phyloP scores from a whole-genome alignment of 2,329 filamentous ascomycete species.

The Cercospora beticola region DNA sequence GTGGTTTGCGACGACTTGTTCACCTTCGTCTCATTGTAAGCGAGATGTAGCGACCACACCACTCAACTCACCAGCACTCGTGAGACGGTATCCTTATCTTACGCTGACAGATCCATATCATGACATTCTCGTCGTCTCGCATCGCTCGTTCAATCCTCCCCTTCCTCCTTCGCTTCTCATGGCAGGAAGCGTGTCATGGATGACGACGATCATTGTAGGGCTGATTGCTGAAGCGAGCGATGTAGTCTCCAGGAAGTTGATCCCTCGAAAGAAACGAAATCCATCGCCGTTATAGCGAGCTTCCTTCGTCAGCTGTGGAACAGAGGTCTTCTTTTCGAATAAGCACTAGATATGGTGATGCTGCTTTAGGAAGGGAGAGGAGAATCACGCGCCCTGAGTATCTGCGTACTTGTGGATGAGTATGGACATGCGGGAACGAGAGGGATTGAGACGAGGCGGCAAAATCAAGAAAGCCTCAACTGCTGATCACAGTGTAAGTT shows the following conservation, averaged over 20 bases:
- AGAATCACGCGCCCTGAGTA: background rate
- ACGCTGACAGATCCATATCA: background rate
- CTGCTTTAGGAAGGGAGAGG: background rate
- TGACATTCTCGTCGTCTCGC: background rate
- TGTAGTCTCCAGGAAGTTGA: background rate
- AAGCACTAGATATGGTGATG: background rate
- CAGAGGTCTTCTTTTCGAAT: background rate
- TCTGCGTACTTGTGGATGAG: background rate
- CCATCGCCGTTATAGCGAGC: background rate
- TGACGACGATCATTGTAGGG: background rate
- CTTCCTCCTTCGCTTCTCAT: background rate
- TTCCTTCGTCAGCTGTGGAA: background rate
- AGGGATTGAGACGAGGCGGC: background rate
- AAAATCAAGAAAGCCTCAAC: background rate
- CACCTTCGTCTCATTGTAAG: background rate
- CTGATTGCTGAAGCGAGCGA: background rate
- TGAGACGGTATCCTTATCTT: background rate
- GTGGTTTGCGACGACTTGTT: background rate
- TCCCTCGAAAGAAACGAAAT: background rate
- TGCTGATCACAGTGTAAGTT: no score
- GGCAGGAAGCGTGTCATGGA: background rate
- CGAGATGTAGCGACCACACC: background rate
- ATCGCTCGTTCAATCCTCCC: background rate
- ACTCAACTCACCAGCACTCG: background rate
- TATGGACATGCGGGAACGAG: background rate